Evolutionary conservation across 2,329 filamentous ascomycete genomes (phyloP).

Genomic region (Aspergillus floridensis): DNA sequence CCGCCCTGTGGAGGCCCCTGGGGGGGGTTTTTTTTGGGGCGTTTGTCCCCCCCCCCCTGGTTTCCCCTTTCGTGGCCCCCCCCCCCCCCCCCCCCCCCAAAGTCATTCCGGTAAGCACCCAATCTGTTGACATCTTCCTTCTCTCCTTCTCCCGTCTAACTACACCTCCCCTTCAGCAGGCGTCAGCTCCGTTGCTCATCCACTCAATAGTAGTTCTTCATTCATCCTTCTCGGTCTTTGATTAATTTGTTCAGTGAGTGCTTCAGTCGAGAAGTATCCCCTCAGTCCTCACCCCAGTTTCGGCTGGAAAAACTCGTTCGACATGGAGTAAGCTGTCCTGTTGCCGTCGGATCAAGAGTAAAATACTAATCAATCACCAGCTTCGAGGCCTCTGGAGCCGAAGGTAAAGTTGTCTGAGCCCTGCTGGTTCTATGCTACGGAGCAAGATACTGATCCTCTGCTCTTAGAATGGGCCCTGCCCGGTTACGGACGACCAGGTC

Average conservation of each 20-base stretch:
- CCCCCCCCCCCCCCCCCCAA: neutral
- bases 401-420: constrained; percentile 17
- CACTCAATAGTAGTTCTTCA: neutral
- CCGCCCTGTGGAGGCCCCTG: no score
- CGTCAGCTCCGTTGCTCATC: neutral
- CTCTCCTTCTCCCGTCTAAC: neutral
- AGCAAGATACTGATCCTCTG: neutral
- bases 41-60: no score
- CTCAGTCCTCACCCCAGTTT: neutral
- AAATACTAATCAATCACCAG: constrained; percentile 12
- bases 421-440: neutral
- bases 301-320: neutral
- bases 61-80: no score
- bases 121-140: neutral
- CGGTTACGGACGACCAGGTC: constrained; percentile 18
- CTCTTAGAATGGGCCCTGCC: constrained; percentile 24
- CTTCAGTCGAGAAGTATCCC: neutral
- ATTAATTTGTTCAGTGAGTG: neutral
- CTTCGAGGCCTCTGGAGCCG: constrained; percentile 22
- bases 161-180: no score
- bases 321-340: constrained; percentile 16
- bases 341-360: neutral
- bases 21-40: no score
- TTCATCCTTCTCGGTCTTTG: neutral
- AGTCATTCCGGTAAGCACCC: neutral